Evolutionary conservation across 306 rosid species (phyloP).

Genomic region (Cucurbita argyrosperma): DNA sequence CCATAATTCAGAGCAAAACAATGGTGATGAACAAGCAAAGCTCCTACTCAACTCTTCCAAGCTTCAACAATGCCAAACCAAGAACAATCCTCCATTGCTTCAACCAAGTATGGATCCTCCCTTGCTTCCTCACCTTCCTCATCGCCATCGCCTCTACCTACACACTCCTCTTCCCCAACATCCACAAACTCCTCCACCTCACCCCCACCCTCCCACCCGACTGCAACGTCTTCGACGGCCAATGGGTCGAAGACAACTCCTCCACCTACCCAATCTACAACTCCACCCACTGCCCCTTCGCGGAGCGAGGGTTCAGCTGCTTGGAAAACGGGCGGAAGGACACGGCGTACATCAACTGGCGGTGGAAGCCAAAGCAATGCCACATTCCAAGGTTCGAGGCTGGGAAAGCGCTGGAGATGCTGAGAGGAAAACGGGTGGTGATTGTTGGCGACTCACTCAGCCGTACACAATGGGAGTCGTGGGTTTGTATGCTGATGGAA

Average conservation of each 20-base stretch:
- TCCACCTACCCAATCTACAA: conserved; percentile 59
- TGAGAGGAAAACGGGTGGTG: conserved; percentile 70
- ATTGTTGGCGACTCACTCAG: conserved; percentile 86
- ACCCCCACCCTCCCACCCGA: not conserved
- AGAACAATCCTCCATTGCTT: not conserved
- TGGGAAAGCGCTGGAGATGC: conserved; percentile 27
- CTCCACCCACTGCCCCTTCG: conserved; percentile 59
- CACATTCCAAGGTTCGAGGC: conserved; percentile 61
- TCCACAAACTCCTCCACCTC: not conserved
- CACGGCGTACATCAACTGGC: conserved; percentile 50
- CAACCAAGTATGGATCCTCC: not conserved
- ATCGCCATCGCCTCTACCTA: not conserved
- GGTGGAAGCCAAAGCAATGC: conserved; percentile 73
- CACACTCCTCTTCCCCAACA: not conserved
- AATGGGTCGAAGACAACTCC: conserved; percentile 46
- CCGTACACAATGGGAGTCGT: conserved; percentile 94
- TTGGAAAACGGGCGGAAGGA: conserved; percentile 66
- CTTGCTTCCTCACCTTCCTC: not conserved
- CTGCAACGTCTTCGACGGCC: conserved; percentile 69
- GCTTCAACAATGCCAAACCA: not conserved
- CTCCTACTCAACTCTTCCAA: not conserved
- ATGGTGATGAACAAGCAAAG: not conserved
- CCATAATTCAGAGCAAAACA: not conserved
- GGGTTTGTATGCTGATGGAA: conserved; percentile 65
- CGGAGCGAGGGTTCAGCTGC: conserved; percentile 71